Base-by-base conservation (phyloP, 2,329 filamentous ascomycete species). In the Verticillium klebahnii region DNA sequence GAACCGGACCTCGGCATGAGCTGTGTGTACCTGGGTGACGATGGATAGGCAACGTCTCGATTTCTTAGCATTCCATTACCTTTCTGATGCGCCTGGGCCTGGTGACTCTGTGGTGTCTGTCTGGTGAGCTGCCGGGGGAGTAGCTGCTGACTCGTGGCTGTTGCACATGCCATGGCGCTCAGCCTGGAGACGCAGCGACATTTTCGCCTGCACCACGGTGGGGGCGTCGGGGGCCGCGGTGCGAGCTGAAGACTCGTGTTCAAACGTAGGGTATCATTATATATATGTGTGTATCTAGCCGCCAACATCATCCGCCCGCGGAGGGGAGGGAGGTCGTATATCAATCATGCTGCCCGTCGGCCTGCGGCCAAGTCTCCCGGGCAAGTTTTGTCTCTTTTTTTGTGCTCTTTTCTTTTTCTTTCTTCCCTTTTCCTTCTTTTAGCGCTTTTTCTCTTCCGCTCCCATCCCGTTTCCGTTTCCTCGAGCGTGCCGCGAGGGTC, bases 251-350 rank as follows among this genome's bases (percentile, higher is more conserved):
- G 14, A 36, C 9, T 11, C 2, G 34, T 40, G 37, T 40, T 40
- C 37, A 56, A 56, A 56, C 11, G 2, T 32, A 56, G 52, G 52
- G 52, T 56, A 56, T 56, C 52, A 56, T 56, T 56, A 56, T 56
- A 14, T 23, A 32, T 55, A 14, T 23, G 19, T 56, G 31, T 25
- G 11, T 25, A 32, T 56, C 52, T 56, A 56, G 52, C 52, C n/a
- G 23, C 14, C 6, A 40, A n/a, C 17, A 36, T 40, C 14, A 40
- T 40, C 37, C 17, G 37, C 37, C 37, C 17, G 85, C 85, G 6
- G 83, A 87, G 69, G 85, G 86, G 70, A 5, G 83, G 87, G 69
- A 84, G 86, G 70, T 31, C 19, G 7, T 56, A 12, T 52, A 25
- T 36, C 29, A 29, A 4, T 29, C 29, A 29, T 29, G 29, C 4